Evolutionary conservation across 2,329 filamentous ascomycete species (phyloP).

Genomic region (Hymenoscyphus scutula): DNA sequence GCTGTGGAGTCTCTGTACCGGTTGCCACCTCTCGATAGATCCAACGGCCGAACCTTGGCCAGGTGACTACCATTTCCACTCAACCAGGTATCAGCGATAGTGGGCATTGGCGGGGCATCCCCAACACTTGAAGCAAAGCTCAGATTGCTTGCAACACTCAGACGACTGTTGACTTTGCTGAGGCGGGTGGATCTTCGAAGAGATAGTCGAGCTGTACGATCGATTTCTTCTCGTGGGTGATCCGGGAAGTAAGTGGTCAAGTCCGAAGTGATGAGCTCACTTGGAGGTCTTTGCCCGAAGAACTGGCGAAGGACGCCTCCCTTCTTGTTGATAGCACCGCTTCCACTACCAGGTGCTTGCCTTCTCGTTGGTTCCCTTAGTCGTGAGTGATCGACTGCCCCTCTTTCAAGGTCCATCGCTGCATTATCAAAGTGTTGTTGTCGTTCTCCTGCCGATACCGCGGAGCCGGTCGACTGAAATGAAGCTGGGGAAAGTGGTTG

Average conservation of each 20-base stretch:
- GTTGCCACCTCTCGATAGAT: slow-evolving; percentile 39
- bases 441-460: slow-evolving; percentile 51
- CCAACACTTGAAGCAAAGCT: slow-evolving; percentile 90
- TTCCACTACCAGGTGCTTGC: background rate
- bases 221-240: slow-evolving; percentile 89
- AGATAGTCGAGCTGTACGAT: slow-evolving; percentile 90
- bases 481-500: slow-evolving; percentile 84
- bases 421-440: slow-evolving; percentile 64
- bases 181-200: slow-evolving; percentile 86
- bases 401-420: slow-evolving; percentile 51
- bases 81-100: slow-evolving; percentile 92
- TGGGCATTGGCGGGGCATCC: slow-evolving; percentile 92
- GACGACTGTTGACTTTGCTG: slow-evolving; percentile 86
- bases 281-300: slow-evolving; percentile 88
- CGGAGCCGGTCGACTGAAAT: slow-evolving; percentile 45
- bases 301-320: slow-evolving; percentile 68
- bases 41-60: slow-evolving; percentile 48
- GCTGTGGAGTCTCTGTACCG: slow-evolving; percentile 83
- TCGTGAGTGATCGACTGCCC: slow-evolving; percentile 35
- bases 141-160: slow-evolving; percentile 90
- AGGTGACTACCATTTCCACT: slow-evolving; percentile 56
- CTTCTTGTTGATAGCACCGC: slow-evolving; percentile 46
- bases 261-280: slow-evolving; percentile 95
- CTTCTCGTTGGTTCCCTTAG: slow-evolving; percentile 37
- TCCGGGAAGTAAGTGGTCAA: slow-evolving; percentile 96